phyloP scores from a whole-genome alignment of 345 rosid genomes.

The Iberis pinnata region DNA sequence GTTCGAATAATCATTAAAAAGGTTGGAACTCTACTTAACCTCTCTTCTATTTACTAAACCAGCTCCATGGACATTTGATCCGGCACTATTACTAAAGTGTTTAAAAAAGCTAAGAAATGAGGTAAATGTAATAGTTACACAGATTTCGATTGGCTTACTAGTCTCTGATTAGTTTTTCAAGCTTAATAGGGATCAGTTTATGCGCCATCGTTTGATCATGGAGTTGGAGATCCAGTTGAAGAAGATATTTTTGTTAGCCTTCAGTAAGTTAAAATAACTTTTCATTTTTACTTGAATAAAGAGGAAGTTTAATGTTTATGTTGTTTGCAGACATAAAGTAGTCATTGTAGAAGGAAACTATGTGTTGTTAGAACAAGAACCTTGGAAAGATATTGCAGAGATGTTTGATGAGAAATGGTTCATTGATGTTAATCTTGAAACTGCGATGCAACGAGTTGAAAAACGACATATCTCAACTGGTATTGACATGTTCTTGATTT shows the following conservation, averaged over 20 bases:
- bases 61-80: constrained; percentile 97
- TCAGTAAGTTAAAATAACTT: constrained; percentile 50
- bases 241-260: constrained; percentile 71
- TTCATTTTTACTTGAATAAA: too few species aligned
- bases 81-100: constrained; percentile 53
- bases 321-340: constrained; percentile 69
- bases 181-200: constrained; percentile 64
- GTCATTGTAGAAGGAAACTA: constrained; percentile 88
- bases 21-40: too few species aligned
- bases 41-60: constrained; percentile 29
- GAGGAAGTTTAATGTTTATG: too few species aligned
- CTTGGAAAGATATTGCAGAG: constrained; percentile 68
- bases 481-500: constrained; percentile 2
- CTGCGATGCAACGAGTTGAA: constrained; percentile 68
- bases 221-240: constrained; percentile 91
- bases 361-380: constrained; percentile 52
- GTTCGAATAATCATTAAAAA: too few species aligned
- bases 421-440: constrained; percentile 66
- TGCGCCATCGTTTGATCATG: constrained; percentile 89
- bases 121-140: constrained; percentile 38
- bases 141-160: not conserved
- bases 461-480: constrained; percentile 76
- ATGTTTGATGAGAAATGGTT: constrained; percentile 93
- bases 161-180: constrained; percentile 16
- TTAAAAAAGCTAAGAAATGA: constrained; percentile 59